Percentiles rank a stretch among this genome's conserved stretches.
Evolutionary conservation across 1,284 basidiomycete genomes (phyloP).

Genomic region (Ganoderma resinaceum): DNA sequence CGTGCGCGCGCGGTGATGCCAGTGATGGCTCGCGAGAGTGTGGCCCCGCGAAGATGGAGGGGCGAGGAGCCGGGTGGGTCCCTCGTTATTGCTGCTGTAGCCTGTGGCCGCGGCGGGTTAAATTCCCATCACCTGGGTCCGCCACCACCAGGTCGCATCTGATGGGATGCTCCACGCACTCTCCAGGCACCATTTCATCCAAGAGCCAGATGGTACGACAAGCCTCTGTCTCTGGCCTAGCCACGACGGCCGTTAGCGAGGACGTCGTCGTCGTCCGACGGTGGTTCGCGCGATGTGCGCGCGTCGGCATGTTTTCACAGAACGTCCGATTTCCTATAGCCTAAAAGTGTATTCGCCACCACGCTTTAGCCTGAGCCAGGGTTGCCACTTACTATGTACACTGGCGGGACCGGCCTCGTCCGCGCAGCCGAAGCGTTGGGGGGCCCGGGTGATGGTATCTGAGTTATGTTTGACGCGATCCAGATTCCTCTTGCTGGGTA

Average conservation of each 20-base stretch:
- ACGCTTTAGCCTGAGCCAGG: no score
- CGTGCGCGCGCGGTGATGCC: neutral
- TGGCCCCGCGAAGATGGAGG: neutral
- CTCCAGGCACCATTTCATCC: neutral
- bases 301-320: neutral
- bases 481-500: neutral
- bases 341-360: no score
- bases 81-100: no score
- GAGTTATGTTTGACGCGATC: neutral
- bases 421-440: neutral
- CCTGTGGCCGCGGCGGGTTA: neutral
- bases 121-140: neutral
- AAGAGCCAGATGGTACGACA: neutral
- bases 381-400: neutral
- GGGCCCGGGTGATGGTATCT: slow-evolving; percentile 1
- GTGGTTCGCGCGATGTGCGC: no score
- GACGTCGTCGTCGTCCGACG: neutral
- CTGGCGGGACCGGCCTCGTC: neutral
- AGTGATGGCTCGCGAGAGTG: neutral
- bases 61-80: neutral
- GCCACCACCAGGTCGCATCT: neutral
- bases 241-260: neutral
- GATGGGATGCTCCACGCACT: neutral
- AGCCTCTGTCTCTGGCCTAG: neutral
- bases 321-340: no score